A percentile compares a stretch with the other conserved stretches of the same genome.
Conservation (phyloP, 768 basidiomycete species). For the Leccinum rimulosum region DNA sequence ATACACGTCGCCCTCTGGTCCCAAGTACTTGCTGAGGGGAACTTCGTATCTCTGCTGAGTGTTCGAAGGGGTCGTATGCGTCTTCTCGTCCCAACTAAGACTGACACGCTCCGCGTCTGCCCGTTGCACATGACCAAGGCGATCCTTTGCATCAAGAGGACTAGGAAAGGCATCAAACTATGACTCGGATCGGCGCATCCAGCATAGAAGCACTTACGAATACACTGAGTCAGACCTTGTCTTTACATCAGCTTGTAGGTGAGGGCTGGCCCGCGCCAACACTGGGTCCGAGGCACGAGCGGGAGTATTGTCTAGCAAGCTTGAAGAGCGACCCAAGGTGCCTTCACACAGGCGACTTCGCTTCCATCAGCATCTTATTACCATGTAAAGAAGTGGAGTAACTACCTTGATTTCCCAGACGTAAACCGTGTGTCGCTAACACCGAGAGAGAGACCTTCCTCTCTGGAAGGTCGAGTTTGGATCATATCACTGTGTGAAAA, state of each 20-base stretch:
- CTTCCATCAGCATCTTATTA: constrained; percentile 2
- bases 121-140: background rate
- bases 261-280: background rate
- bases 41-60: constrained; percentile 14
- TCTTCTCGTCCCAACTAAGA: constrained; percentile 4
- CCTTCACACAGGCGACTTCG: background rate
- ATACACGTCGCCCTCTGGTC: background rate
- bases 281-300: background rate
- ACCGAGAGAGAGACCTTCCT: background rate
- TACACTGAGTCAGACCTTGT: background rate
- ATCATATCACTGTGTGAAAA: background rate
- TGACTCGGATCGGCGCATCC: background rate
- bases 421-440: background rate
- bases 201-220: constrained; percentile 5
- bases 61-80: background rate
- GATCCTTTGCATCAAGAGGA: background rate
- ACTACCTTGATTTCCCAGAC: constrained; percentile 2
- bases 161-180: constrained; percentile 8
- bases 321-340: background rate
- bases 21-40: constrained; percentile 16
- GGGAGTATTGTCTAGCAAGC: background rate
- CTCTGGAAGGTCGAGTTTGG: background rate
- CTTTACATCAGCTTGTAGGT: background rate
- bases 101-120: background rate
- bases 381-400: background rate